Evolutionary conservation across 768 basidiomycete genomes (phyloP), one percentile per base, ranked within the genome.

Genomic region (Mycena sanguinolenta): DNA sequence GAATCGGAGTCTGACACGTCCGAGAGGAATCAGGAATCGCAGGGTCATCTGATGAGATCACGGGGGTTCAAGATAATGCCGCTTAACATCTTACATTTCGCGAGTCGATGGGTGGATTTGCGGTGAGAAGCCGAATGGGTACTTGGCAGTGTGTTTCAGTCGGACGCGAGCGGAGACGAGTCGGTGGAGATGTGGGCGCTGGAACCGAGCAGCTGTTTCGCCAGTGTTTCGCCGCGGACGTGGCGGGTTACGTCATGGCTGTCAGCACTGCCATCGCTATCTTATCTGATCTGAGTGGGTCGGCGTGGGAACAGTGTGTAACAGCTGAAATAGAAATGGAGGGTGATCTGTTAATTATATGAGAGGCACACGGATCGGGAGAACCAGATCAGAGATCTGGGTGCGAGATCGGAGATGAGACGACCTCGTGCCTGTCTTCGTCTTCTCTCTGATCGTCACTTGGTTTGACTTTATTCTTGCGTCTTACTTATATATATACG

Each of bases 191-290:
- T 54, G 46, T 39, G 39, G 39, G 39, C 39, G 28, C 23, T 44
- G 49, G 44, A 60, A 28, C 58, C 58, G 58, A 38, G 38, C 58
- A 59, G 38, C 58, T 36, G 36, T 38, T 38, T 38, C 36, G 36
- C 36, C 36, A 7, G 36, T 59, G 14, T 28, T 39, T 34, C n/a
- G 32, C 61, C 62, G 62, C 84, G 34, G 86, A 84, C 74, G 76
- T 25, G 49, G n/a, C 7, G 49, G 14, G 42, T 63, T 63, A 54
- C 55, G 34, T 44, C 39, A 65, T 23, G 32, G 32, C 21, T 21
- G 13, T n/a, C 25, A 46, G 27, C 36, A 55, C 53, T 8, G 63
- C 63, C 63, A 44, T 64, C 10, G 32, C n/a, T 42, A 58, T 65
- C 55, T 65, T 58, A 58, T 65, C 55, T 65, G 57, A n/a, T 46